phyloP scores from a whole-genome alignment of 768 basidiomycete genomes.

The Saitozyma sp. region DNA sequence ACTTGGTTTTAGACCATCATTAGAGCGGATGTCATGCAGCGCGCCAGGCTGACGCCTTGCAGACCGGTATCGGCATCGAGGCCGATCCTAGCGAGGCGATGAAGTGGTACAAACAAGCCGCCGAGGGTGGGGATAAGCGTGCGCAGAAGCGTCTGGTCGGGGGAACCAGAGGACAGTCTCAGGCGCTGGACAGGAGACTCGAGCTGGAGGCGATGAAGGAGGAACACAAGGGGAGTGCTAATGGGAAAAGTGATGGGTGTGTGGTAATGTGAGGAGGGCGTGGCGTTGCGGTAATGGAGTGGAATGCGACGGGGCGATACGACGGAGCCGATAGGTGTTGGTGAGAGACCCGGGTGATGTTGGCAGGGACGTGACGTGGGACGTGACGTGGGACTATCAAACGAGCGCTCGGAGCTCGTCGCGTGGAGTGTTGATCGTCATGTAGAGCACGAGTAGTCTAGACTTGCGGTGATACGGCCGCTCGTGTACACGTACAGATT shows the following conservation, averaged over 20 bases:
- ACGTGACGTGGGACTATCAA: too few relatives aligned
- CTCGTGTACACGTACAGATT: too few relatives aligned
- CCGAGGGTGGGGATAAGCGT: constrained; percentile 90
- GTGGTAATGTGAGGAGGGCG: constrained; percentile 38
- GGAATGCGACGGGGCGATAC: too few relatives aligned
- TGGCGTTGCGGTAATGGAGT: background rate
- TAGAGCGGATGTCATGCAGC: background rate
- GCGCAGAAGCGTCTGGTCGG: constrained; percentile 78
- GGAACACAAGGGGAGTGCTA: constrained; percentile 21
- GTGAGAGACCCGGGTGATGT: too few relatives aligned
- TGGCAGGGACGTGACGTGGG: too few relatives aligned
- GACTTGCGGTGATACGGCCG: too few relatives aligned
- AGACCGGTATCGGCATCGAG: constrained; percentile 70
- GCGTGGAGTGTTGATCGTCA: too few relatives aligned
- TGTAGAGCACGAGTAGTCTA: too few relatives aligned
- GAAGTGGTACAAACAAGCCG: constrained; percentile 82
- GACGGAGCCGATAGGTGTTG: too few relatives aligned
- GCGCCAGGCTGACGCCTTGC: constrained; percentile 8
- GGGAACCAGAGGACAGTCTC: constrained; percentile 51
- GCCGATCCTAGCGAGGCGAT: constrained; percentile 57
- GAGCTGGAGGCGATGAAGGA: constrained; percentile 49
- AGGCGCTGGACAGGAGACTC: constrained; percentile 39
- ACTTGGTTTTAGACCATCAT: background rate
- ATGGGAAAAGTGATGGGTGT: constrained; percentile 46
- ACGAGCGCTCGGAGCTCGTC: too few relatives aligned